Evolutionary conservation across 139 green algal species (phyloP), one percentile per base, ranked within the genome.

Genomic region (Coccomyxa sp.): DNA sequence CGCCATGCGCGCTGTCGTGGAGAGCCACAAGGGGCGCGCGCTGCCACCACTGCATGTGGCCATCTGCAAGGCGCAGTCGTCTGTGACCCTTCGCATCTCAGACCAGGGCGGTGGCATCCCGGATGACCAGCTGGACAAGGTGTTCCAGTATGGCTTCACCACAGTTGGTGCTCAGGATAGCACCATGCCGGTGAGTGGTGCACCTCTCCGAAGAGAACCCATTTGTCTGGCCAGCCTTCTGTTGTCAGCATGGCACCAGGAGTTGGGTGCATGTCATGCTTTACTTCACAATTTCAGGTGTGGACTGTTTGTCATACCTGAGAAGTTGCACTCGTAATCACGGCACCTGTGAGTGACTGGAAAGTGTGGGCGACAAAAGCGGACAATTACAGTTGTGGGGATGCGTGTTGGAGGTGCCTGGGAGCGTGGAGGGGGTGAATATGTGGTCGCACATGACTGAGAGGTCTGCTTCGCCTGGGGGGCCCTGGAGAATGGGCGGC

Each of bases 141-240:
- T 96, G 14, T 96, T 88, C 88, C 85, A 87, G n/a, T 96, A 94
- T 67, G 93, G 93, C 63, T 95, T 89, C 84, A 95, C 91, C 10
- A 94, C 90, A 14, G 85, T 86, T 71, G 71, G 31, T 45, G 71
- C 21, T 12, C 25, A 51, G 38, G 38, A 51, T 51, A 51, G 38
- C 38, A 51, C 38, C 38, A 7, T 51, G 38, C 38, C 38, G 38
- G 38, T 51, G 38, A 51, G 38, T 51, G 38, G 3, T 51, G 7
- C 3, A 11, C 38, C 38, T 51, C 38, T 51, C 7, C 38, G 38
- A 51, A 51, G 38, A 51, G 38, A 51, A 51, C 38, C 38, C 38
- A 3, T 51, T 7, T 51, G 7, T 51, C 38, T 51, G 7, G 38
- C 38, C 38, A 51, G 38, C 38, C 7, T 51, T 51, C 7, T 51